Evolutionary conservation across 2,329 filamentous ascomycete species (phyloP), one percentile per base, ranked within the genome.

Genomic region (Aspergillus niger): DNA sequence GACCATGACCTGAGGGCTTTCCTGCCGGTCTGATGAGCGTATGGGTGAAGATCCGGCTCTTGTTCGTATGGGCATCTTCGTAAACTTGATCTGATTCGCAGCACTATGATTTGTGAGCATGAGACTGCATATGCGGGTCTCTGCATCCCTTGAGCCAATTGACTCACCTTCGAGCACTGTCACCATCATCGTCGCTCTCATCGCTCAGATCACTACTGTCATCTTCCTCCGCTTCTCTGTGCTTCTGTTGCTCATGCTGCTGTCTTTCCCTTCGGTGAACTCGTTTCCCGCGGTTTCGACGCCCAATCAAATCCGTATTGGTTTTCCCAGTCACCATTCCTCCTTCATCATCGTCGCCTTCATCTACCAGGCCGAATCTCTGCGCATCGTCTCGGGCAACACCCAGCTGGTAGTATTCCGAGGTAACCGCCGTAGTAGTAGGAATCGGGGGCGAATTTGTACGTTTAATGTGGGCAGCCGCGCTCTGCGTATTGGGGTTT

Each of bases 11-110:
- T 84, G 80, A 8, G 79, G 77, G 17, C 70, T 71, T 55, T 83
- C 82, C 44, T 72, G 72, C 30, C 71, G 75, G 62, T 79, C 77
- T 30, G 76, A 77, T 30, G 77, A 80, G 50, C 91, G 88, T 39
- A 91, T 88, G 3, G 94, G 94, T 51, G 94, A 97, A 0, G 93
- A 97, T 10, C 91, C 94, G 26, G 93, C 91, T 58, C 94, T 88
- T 66, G 87, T 88, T 30, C 93, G 86, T 47, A 97, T 85, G 1
- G 95, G 94, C 91, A 97, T 94, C 78, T 98, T 98, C 52, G 90
- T 88, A 76, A 99, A 99, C 72, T 94, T 93, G 74, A 98, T 97
- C 74, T 96, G 91, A 73, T 96, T 91, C 2, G 90, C 89, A 48
- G 91, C 89, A 57, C 90, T 83, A 54, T n/a, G 50, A 26, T 15